Evolutionary conservation across 108 stramenopile species (phyloP).

Genomic region (Stephanodiscus triporus): DNA sequence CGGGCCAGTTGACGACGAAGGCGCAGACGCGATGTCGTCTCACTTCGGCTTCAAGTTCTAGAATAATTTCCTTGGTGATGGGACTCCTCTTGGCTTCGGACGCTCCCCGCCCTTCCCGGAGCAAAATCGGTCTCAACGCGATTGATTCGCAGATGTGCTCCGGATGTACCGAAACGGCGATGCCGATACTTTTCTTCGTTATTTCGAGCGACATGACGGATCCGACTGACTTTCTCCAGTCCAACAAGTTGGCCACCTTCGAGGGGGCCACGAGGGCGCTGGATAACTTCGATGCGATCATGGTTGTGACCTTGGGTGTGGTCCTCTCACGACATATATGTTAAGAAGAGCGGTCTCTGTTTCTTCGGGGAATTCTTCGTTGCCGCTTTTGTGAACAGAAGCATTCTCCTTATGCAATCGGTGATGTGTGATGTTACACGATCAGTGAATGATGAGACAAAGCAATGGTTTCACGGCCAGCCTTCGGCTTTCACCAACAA

Average conservation of each 20-base stretch:
- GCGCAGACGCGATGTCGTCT: conserved; percentile 43
- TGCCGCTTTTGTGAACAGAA: too few species aligned
- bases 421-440: too few species aligned
- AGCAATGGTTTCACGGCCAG: too few species aligned
- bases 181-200: conserved; percentile 37
- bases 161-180: conserved; percentile 45
- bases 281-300: conserved; percentile 49
- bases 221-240: conserved; percentile 46
- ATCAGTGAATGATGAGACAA: too few species aligned
- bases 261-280: conserved; percentile 41
- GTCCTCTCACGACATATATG: too few species aligned
- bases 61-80: conserved; percentile 22
- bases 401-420: too few species aligned
- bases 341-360: too few species aligned
- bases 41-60: conserved; percentile 40
- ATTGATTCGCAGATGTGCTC: conserved; percentile 23
- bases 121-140: conserved; percentile 23
- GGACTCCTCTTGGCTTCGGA: conserved; percentile 17
- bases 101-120: not conserved
- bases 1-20: conserved; percentile 51
- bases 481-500: too few species aligned
- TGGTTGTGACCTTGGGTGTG: not conserved
- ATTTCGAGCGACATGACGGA: conserved; percentile 44
- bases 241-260: conserved; percentile 39
- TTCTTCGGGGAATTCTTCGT: too few species aligned